Percentiles rank a stretch among this genome's conserved stretches.
Conservation (phyloP, 371 early-diverging fungal species). For the Apophysomyces trapeziformis region DNA sequence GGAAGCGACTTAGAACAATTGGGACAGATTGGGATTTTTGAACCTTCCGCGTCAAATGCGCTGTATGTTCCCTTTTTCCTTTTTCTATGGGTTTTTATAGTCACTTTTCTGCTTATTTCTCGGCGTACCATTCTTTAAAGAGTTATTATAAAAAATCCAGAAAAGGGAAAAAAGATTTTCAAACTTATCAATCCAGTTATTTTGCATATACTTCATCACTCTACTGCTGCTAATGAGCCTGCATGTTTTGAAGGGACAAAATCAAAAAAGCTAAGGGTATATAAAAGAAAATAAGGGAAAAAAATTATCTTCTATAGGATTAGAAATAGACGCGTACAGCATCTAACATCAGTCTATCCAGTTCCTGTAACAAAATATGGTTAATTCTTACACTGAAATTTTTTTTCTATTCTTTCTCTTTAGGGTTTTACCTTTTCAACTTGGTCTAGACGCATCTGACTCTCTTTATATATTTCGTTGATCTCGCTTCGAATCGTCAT, state of each 20-base stretch:
- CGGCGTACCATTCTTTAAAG: not conserved
- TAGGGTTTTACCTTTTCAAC: conserved; percentile 45
- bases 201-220: not conserved
- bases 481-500: conserved; percentile 41
- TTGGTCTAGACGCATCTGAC: conserved; percentile 42
- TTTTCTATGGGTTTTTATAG: not conserved
- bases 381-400: not conserved
- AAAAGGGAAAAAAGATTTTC: too few relatives aligned
- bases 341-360: conserved; percentile 45
- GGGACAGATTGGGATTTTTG: not conserved
- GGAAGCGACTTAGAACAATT: conserved; percentile 5
- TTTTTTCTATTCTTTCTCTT: not conserved
- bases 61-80: not conserved
- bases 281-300: not conserved
- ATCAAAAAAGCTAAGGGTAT: conserved; percentile 4
- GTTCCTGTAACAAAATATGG: conserved; percentile 25
- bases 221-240: not conserved
- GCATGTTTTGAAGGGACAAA: not conserved
- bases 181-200: too few relatives aligned
- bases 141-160: too few relatives aligned
- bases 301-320: conserved; percentile 6
- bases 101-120: not conserved
- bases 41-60: not conserved
- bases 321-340: conserved; percentile 33
- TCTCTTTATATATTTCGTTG: conserved; percentile 41